Evolutionary conservation across 768 basidiomycete species (phyloP).

Genomic region (Aureoboletus auriporus): DNA sequence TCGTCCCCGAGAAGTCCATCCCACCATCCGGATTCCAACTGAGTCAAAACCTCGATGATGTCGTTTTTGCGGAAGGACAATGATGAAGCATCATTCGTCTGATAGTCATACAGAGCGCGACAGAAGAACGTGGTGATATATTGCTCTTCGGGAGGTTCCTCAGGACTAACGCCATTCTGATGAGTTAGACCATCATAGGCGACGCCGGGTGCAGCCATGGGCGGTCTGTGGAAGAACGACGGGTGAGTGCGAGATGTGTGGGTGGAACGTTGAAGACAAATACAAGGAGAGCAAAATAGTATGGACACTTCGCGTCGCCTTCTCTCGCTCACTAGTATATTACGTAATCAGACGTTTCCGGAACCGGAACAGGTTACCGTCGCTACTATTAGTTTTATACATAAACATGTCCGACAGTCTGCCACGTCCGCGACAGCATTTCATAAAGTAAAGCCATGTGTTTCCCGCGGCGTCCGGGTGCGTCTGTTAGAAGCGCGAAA

Average conservation of each 20-base stretch:
- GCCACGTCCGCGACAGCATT: conserved; percentile 9
- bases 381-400: conserved; percentile 3
- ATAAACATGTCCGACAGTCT: background rate
- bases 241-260: background rate
- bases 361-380: conserved; percentile 2
- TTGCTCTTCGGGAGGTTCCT: conserved; percentile 48
- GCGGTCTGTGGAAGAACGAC: conserved; percentile 1
- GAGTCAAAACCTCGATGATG: conserved; percentile 90
- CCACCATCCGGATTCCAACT: conserved; percentile 97
- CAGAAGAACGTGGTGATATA: conserved; percentile 76
- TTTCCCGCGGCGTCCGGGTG: background rate
- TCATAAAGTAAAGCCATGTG: conserved; percentile 5
- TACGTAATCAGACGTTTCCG: conserved; percentile 23
- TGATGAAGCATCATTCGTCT: conserved; percentile 82
- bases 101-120: conserved; percentile 88
- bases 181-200: conserved; percentile 19
- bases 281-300: conserved; percentile 11
- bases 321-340: conserved; percentile 9
- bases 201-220: conserved; percentile 25
- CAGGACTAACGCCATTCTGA: conserved; percentile 21
- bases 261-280: conserved; percentile 8
- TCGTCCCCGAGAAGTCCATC: conserved; percentile 88
- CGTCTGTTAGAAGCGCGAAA: too few species aligned
- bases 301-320: conserved; percentile 12
- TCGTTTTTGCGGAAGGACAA: conserved; percentile 85